Base-by-base conservation (phyloP, 371 early-diverging fungal species). In the Coemansia linderi region DNA sequence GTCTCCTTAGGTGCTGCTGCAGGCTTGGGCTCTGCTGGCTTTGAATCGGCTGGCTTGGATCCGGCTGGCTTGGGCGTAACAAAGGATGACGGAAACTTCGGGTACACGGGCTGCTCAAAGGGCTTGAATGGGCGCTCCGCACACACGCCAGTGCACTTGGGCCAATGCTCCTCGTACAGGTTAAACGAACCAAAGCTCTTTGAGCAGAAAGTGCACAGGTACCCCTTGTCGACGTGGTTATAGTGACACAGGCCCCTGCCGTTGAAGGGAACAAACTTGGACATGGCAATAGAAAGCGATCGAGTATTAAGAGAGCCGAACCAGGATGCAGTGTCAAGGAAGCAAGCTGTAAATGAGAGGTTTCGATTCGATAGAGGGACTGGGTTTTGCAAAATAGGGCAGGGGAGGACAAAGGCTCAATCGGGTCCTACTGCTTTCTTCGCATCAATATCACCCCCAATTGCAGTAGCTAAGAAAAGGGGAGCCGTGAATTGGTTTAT, bases 61-160 rank as follows among this genome's bases (percentile, higher is more conserved):
- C 4, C 56, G 4, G 36, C 56, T 56, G 56, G 33, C 36, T 56
- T 56, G 13, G 56, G n/a, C n/a, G 56, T 2, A 31, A 7, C 56
- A 56, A 75, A 71, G 6, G 75, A 62, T 10, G 67, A 67, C 1
- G 68, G 64, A 15, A 75, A 62, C 8, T 57, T 46, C 10, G 72
- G 68, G 22, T 64, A 75, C 19, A n/a, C 27, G 6, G 75, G 72
- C n/a, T 61, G 41, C 3, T 40, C 58, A 39, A 75, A 73, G 15
- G 73, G 69, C 63, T 54, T 50, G 40, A 69, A 41, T 17, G 52
- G 33, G 10, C 69, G 60, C 61, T 76, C 77, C 37, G 69, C 63
- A 66, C 77, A 76, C 17, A 76, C 61, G 17, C 77, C 77, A 3
- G 69, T 73, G 63, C 77, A 76, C 40, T 68, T 73, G 1, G 77